Evolutionary conservation across 1,284 basidiomycete genomes (phyloP), one percentile per base, ranked within the genome.

Genomic region (Puccinia triticina): DNA sequence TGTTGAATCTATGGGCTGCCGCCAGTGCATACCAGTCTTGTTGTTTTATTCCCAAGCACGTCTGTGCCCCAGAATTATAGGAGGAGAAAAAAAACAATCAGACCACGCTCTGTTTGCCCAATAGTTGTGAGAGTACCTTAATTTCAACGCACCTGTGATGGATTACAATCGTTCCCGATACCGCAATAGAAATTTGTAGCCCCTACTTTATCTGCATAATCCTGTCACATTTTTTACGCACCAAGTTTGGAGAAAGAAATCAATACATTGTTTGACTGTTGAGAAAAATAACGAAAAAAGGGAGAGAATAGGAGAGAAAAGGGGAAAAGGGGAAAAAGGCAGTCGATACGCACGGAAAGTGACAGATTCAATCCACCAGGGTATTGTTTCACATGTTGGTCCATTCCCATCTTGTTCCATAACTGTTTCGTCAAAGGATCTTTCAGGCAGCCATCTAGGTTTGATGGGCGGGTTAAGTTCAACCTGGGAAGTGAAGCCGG

Each of bases 11-110:
- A 37, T 81, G 78, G 11, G 71, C 71, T 21, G 78, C 53, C 43
- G 71, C 78, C 50, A 81, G 50, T 23, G 78, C 78, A 66, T 73
- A 81, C 78, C 78, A 81, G 32, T 81, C 78, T 59, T 69, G 53
- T 26, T 61, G 55, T 29, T 81, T 53, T 34, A 73, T 46, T 18
- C 57, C 78, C n/a, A 59, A 12, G 32, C 78, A 81, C 55, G 55
- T 29, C 78, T 81, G 32, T 21, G 18, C 5, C n/a, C 48, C 29
- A 55, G 32, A 67, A 53, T 50, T 37, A 79, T 18, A 72, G 69
- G 23, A 64, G 40, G 29, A 64, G n/a, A 34, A 64, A 66, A n/a
- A 32, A 57, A 11, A 46, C 29, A 61, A 72, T 66, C 26, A 66
- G 34, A 23, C 8, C 23, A 55, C 34, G 18, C 53, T 29, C 14